A percentile compares a stretch with the other conserved stretches of the same genome.
Conservation (phyloP, 257 asterid genomes). For the Rhazya stricta region DNA sequence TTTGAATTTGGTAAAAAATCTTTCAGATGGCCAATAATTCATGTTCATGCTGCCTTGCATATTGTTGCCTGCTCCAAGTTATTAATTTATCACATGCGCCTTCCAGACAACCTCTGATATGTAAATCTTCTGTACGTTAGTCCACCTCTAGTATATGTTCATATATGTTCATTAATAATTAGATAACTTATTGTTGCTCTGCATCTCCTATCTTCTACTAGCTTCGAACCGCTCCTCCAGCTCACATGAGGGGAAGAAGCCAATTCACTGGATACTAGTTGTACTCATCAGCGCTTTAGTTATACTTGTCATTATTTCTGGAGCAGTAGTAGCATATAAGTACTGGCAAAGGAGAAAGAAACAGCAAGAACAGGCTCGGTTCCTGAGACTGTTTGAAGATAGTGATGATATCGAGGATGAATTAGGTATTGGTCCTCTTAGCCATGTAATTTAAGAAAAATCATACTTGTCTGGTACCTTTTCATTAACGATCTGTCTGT, state of each 20-base stretch:
- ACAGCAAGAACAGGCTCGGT: slow-evolving; percentile 76
- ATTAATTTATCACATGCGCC: not conserved
- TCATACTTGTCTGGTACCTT: not conserved
- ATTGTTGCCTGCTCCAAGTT: not conserved
- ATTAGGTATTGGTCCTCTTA: slow-evolving; percentile 37
- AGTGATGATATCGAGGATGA: slow-evolving; percentile 40
- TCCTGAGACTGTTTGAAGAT: slow-evolving; percentile 26
- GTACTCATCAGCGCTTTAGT: slow-evolving; percentile 25
- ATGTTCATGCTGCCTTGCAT: not conserved
- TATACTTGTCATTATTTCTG: slow-evolving; percentile 30
- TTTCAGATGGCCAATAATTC: not conserved
- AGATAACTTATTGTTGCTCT: not conserved
- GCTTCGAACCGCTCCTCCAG: slow-evolving; percentile 33
- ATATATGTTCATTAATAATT: too few species aligned
- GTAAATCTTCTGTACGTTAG: not conserved
- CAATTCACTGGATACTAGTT: slow-evolving; percentile 44
- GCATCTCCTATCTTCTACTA: slow-evolving; percentile 18
- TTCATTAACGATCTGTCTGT: not conserved
- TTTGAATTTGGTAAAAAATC: not conserved
- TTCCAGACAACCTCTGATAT: not conserved
- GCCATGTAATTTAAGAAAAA: slow-evolving; percentile 22
- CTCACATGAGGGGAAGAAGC: slow-evolving; percentile 18
- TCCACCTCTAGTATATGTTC: too few species aligned
- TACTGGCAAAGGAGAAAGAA: slow-evolving; percentile 59
- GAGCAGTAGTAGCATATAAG: slow-evolving; percentile 40